Base-by-base conservation (phyloP, 208 protist genomes). In the Phytomonas francai region DNA sequence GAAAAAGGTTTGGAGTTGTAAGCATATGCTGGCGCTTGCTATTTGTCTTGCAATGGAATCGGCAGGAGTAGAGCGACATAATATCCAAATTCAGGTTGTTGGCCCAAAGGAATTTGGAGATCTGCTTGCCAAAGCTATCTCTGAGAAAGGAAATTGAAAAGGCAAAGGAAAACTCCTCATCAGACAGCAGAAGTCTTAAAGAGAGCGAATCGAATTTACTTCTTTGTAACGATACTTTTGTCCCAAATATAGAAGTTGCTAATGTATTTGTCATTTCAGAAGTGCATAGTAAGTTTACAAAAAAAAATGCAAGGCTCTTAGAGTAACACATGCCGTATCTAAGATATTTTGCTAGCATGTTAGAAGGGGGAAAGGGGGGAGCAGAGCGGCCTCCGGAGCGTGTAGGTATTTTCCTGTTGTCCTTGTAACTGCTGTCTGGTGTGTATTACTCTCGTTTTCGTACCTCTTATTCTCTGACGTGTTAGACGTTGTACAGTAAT, bases 21-120 rank as follows among this genome's bases (percentile, higher is more conserved):
- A 95, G 70, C 89, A 95, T 66, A 67, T 92, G 29, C 80, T 95
- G 19, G 89, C 89, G 6, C 75, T 95, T 27, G 82, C 83, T 34
- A 69, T 95, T 27, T 83, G 77, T 8, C 69, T 92, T 31, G 29
- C 77, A 8, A 59, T 95, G 12, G 83, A 93, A 66, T 68, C 65
- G 30, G 64, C 73, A 2, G 83, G 86, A 2, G 72, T 90, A 28
- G 32, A 61, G n/a, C 83, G 79, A 29, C 84, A 89, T 61, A 80
- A 67, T 54, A 67, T 92, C 7, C 69, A 66, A 9, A 71, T 74
- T 34, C 82, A 77, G 29, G 71, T 77, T 36, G 77, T 91, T 0
- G 66, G 73, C 2, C 0, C 70, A 1, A 61, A 33, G 14, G 70
- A 71, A 14, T 83, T 77, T 64, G 67, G 73, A 27, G 59, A 68